phyloP scores from a whole-genome alignment of 805 yeast species.

The Candida cerambycidarum region DNA sequence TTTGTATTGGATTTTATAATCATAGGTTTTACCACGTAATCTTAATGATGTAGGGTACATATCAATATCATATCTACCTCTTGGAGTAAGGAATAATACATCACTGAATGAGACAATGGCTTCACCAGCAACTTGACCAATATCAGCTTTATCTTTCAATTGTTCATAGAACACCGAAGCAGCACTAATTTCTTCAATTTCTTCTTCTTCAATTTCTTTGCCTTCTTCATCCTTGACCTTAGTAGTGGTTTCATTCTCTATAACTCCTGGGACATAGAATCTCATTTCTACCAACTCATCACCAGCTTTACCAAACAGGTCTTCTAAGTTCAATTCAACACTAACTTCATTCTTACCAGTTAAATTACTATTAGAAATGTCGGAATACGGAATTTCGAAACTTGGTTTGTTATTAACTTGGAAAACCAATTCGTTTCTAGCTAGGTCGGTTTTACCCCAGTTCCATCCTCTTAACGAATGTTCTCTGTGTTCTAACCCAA shows the following conservation, averaged over 20 bases:
- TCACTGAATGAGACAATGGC: constrained; percentile 93
- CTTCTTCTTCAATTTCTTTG: constrained; percentile 39
- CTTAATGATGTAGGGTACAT: constrained; percentile 86
- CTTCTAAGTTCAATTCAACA: constrained; percentile 70
- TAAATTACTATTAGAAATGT: constrained; percentile 79
- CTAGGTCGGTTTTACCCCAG: constrained; percentile 95
- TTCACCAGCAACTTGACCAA: constrained; percentile 92
- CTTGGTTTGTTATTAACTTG: constrained; percentile 84
- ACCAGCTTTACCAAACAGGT: constrained; percentile 69
- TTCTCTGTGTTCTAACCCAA: constrained; percentile 77
- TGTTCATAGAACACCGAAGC: constrained; percentile 89
- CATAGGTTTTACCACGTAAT: constrained; percentile 95
- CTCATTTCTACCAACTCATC: constrained; percentile 96
- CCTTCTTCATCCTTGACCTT: constrained; percentile 26
- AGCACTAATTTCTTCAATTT: constrained; percentile 54
- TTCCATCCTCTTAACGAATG: constrained; percentile 98
- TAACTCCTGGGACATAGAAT: constrained; percentile 88
- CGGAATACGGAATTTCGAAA: constrained; percentile 84
- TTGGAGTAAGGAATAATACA: constrained; percentile 88
- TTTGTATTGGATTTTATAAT: constrained; percentile 88
- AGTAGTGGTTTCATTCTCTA: constrained; percentile 45
- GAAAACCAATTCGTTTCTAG: constrained; percentile 86
- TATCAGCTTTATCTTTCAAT: constrained; percentile 87
- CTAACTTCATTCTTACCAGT: constrained; percentile 94
- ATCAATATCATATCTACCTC: constrained; percentile 98